Conservation (phyloP, 768 basidiomycete species). For the Rhodosporidiobolus sp. region DNA sequence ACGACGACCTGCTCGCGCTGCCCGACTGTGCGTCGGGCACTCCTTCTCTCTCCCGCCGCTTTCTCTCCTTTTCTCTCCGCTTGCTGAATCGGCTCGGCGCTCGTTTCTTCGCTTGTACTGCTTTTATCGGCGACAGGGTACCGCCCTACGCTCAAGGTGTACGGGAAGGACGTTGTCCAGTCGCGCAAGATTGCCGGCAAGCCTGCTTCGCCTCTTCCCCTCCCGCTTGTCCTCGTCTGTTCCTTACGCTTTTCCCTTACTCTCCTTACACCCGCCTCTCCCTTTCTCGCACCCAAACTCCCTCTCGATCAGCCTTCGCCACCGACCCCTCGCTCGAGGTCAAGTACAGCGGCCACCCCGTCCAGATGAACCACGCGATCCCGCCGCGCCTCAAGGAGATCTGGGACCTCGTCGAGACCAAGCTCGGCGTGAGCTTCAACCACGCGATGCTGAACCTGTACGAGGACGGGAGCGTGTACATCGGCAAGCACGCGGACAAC, state of each 20-base stretch:
- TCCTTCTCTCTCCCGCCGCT: no score
- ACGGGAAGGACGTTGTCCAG: conserved; percentile 51
- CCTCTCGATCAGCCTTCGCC: conserved; percentile 47
- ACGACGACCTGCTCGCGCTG: conserved; percentile 47
- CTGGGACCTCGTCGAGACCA: conserved; percentile 46
- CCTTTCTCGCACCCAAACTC: background rate
- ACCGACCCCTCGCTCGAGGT: conserved; percentile 46
- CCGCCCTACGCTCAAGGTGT: conserved; percentile 52
- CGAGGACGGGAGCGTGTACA: conserved; percentile 47
- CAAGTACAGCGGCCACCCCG: conserved; percentile 50
- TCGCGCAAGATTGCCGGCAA: conserved; percentile 49
- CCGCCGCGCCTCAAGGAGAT: conserved; percentile 49
- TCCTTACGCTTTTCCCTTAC: no score
- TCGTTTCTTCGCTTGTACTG: background rate
- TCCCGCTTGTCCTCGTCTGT: background rate
- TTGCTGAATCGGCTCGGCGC: background rate
- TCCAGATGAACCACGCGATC: conserved; percentile 50
- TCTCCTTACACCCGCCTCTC: background rate
- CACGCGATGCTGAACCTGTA: conserved; percentile 54
- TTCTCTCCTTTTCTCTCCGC: background rate
- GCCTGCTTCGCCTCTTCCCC: background rate
- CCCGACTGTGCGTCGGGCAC: conserved; percentile 47
- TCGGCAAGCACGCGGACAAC: conserved; percentile 46
- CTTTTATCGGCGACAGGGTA: conserved; percentile 47
- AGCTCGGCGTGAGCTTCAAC: conserved; percentile 50